Evolutionary conservation across 2,329 filamentous ascomycete species (phyloP).

Genomic region (Trichophyton mentagrophytes): DNA sequence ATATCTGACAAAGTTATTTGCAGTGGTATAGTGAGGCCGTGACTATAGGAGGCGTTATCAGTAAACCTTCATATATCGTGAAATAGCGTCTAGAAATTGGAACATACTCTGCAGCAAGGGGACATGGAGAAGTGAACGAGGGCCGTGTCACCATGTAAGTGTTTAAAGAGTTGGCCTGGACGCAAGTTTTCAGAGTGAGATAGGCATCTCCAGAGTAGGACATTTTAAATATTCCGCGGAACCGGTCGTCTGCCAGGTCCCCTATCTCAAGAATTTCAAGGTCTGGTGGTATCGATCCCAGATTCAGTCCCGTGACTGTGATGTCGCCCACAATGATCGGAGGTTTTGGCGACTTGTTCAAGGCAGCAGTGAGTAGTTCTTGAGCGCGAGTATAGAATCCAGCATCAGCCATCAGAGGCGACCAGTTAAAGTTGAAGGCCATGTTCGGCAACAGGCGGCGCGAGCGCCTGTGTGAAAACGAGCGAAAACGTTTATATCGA

Average conservation of each 20-base stretch:
- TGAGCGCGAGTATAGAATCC: slow-evolving; percentile 79
- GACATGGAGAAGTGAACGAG: slow-evolving; percentile 81
- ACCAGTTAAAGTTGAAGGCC: slow-evolving; percentile 99
- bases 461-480: not conserved
- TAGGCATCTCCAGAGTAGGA: slow-evolving; percentile 93
- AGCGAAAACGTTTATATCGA: not conserved
- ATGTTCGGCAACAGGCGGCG: slow-evolving; percentile 38
- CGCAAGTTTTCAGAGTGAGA: slow-evolving; percentile 84
- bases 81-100: not conserved
- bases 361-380: slow-evolving; percentile 82
- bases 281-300: slow-evolving; percentile 86
- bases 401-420: slow-evolving; percentile 90
- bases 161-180: slow-evolving; percentile 95
- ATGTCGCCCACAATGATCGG: slow-evolving; percentile 99
- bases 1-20: slow-evolving; percentile 95
- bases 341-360: slow-evolving; percentile 96
- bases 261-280: slow-evolving; percentile 96
- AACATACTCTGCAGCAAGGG: slow-evolving; percentile 62
- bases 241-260: slow-evolving; percentile 90
- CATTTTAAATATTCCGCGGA: slow-evolving; percentile 99
- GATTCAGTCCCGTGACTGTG: slow-evolving; percentile 91
- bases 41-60: slow-evolving; percentile 29
- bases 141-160: slow-evolving; percentile 89
- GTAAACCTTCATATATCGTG: not conserved
- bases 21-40: slow-evolving; percentile 88